Conservation (phyloP, 768 basidiomycete species). For the Tylopilus plumbeoviolaceoides region DNA sequence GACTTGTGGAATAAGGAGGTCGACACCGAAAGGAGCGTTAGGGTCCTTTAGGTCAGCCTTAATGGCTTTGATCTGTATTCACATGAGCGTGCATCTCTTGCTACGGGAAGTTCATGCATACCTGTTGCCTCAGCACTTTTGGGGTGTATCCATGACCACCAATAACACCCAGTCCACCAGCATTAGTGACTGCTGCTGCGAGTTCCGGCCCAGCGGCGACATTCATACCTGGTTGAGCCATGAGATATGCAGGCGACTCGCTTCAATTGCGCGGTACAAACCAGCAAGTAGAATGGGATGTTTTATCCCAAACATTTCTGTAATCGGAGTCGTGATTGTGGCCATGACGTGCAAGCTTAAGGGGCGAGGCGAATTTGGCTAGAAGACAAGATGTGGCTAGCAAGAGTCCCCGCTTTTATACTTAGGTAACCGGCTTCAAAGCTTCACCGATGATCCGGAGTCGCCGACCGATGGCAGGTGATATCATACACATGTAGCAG, state of each 20-base stretch:
- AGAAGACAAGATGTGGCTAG: too few relatives aligned
- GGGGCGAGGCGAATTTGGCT: not conserved
- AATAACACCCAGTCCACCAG: slow-evolving; percentile 89
- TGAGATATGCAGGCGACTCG: slow-evolving; percentile 36
- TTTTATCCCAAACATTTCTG: slow-evolving; percentile 82
- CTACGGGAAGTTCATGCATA: slow-evolving; percentile 26
- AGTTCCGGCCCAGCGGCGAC: slow-evolving; percentile 75
- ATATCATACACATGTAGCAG: not conserved
- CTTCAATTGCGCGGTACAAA: slow-evolving; percentile 11
- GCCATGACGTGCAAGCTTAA: slow-evolving; percentile 26
- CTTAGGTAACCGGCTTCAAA: not conserved
- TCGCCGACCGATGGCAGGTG: not conserved
- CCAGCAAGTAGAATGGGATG: slow-evolving; percentile 88
- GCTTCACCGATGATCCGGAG: not conserved
- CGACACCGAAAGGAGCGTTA: slow-evolving; percentile 85
- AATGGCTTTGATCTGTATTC: slow-evolving; percentile 58
- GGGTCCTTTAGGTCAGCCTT: slow-evolving; percentile 72
- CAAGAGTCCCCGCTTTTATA: too few relatives aligned
- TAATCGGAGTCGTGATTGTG: slow-evolving; percentile 81
- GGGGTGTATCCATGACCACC: slow-evolving; percentile 88
- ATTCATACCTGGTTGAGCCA: slow-evolving; percentile 48
- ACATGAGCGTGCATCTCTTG: slow-evolving; percentile 3
- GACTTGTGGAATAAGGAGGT: slow-evolving; percentile 83
- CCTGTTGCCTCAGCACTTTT: slow-evolving; percentile 75
- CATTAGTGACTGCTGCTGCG: slow-evolving; percentile 91